phyloP scores from a whole-genome alignment of 306 rosid genomes.

The Cicer arietinum region DNA sequence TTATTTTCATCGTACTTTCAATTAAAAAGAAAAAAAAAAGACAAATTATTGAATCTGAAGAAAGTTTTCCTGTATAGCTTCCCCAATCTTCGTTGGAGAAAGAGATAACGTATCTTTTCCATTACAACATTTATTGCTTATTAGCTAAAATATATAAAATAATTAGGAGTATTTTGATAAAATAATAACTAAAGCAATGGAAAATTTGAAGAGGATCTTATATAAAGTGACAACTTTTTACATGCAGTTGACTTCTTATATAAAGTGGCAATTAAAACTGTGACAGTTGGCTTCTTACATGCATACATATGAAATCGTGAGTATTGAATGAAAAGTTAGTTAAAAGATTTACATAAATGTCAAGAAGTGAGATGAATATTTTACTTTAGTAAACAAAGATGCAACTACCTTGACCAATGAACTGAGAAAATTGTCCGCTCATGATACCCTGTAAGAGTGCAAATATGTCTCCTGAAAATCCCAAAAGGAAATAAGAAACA shows the following conservation, averaged over 20 bases:
- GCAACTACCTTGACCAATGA: constrained; percentile 89
- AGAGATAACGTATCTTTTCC: not conserved
- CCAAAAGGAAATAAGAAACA: constrained; percentile 44
- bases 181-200: too few relatives aligned
- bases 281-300: constrained; percentile 32
- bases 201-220: too few relatives aligned
- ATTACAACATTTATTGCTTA: not conserved
- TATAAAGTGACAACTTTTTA: too few relatives aligned
- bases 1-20: constrained; percentile 34
- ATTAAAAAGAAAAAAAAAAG: constrained; percentile 1
- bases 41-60: not conserved
- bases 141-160: not conserved
- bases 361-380: constrained; percentile 17
- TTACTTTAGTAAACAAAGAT: constrained; percentile 31
- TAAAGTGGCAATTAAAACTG: too few relatives aligned
- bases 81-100: not conserved
- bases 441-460: constrained; percentile 91
- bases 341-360: constrained; percentile 35
- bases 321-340: constrained; percentile 7
- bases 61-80: not conserved
- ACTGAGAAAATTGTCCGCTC: constrained; percentile 97
- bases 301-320: constrained; percentile 2
- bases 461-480: constrained; percentile 80
- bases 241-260: too few relatives aligned
- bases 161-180: not conserved